Conservation (phyloP, 2,329 filamentous ascomycete genomes). For the Fusarium paranaense region DNA sequence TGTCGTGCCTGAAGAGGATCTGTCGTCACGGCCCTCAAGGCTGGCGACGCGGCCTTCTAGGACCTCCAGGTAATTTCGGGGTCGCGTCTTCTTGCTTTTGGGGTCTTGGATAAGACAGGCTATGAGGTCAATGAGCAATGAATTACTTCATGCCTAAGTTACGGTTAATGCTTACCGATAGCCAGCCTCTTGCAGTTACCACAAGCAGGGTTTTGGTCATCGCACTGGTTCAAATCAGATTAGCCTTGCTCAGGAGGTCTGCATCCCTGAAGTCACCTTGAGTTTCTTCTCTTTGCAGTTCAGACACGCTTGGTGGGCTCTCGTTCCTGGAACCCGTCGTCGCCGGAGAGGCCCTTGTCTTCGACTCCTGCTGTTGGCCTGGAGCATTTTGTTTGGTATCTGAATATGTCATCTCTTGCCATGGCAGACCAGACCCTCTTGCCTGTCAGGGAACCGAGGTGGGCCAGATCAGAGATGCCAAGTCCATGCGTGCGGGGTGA, state of each 20-base stretch:
- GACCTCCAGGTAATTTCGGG: constrained; percentile 46
- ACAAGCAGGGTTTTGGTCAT: neutral
- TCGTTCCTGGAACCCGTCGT: neutral
- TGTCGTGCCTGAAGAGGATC: neutral
- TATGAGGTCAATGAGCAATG: neutral
- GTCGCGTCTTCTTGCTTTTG: constrained; percentile 39
- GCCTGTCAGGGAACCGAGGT: too few species aligned
- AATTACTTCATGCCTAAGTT: too few species aligned
- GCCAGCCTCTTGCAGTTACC: neutral
- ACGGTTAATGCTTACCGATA: neutral
- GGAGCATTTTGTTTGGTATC: neutral
- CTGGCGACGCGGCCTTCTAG: constrained; percentile 44
- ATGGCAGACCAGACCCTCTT: too few species aligned
- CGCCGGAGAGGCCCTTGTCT: neutral
- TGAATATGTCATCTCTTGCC: too few species aligned
- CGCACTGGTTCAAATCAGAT: too few species aligned
- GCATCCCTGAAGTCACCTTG: neutral
- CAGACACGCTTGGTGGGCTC: neutral
- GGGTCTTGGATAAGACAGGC: constrained; percentile 44
- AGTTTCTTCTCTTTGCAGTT: constrained; percentile 14
- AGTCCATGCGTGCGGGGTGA: too few species aligned
- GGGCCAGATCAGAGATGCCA: too few species aligned
- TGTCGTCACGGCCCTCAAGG: constrained; percentile 28
- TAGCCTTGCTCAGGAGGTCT: too few species aligned
- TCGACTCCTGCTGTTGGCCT: neutral